A percentile compares a stretch with the other conserved stretches of the same genome.
These are phyloP conservation scores for Primulina eburnea DNA, from an alignment of 257 asterid genomes.

Conservation along the genomic window DNA sequence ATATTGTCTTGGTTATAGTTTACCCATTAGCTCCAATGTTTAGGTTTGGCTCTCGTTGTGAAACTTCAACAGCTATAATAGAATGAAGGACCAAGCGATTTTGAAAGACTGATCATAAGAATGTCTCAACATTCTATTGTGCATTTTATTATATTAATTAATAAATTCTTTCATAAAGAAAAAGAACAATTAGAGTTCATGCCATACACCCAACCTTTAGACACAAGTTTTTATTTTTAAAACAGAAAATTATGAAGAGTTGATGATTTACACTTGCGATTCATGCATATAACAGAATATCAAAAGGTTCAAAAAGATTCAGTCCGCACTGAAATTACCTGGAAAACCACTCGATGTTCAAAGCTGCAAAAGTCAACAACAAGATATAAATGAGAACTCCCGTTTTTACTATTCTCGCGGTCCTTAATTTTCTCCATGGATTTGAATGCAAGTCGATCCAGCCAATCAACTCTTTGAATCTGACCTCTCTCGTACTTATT, in stretches of 20 bases:
- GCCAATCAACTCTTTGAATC: constrained; percentile 98
- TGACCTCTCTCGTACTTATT: constrained; percentile 97
- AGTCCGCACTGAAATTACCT: constrained; percentile 44
- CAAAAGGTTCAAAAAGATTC: constrained; percentile 9
- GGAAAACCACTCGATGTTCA: constrained; percentile 96
- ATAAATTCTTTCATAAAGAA: no score
- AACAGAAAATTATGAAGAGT: neutral
- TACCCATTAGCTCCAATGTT: neutral
- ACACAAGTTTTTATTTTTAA: neutral
- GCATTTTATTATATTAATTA: neutral
- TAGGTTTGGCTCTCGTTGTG: neutral
- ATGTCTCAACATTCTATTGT: neutral
- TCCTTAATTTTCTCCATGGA: constrained; percentile 93
- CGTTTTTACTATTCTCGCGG: constrained; percentile 65
- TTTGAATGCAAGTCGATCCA: constrained; percentile 89
- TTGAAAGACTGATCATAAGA: neutral
- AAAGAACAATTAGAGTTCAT: neutral
- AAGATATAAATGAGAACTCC: constrained; percentile 79
- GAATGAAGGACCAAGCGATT: neutral
- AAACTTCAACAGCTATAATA: neutral
- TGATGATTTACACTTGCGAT: neutral
- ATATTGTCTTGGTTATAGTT: neutral
- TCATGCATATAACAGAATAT: constrained; percentile 11
- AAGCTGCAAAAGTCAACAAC: constrained; percentile 89
- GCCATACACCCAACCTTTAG: neutral